phyloP scores from a whole-genome alignment of 1,284 basidiomycete species.

The Malassezia obtusa region DNA sequence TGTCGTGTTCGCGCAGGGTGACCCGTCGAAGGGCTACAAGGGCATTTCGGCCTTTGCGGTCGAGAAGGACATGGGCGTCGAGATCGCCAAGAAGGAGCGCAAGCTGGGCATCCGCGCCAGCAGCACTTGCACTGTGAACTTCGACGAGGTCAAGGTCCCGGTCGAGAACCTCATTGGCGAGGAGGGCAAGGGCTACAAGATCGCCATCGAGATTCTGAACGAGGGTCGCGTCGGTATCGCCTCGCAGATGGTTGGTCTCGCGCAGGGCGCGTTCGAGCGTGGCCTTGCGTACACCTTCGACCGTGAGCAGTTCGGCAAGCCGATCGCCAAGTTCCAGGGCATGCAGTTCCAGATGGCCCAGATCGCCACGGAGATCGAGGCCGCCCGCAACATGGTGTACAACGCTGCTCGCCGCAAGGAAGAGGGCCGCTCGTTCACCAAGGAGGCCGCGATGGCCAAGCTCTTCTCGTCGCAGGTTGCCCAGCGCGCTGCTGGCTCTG shows the following conservation, averaged over 20 bases:
- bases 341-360: conserved; percentile 87
- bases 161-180: conserved; percentile 87
- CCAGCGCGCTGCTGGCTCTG: conserved; percentile 71
- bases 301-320: conserved; percentile 84
- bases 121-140: conserved; percentile 91
- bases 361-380: conserved; percentile 78
- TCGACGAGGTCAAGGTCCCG: conserved; percentile 88
- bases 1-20: conserved; percentile 82
- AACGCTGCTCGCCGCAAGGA: conserved; percentile 90
- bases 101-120: conserved; percentile 94
- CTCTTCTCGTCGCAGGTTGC: conserved; percentile 81
- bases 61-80: conserved; percentile 89
- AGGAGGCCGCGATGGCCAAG: conserved; percentile 87
- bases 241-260: conserved; percentile 71
- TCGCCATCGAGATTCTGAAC: conserved; percentile 91
- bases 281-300: conserved; percentile 85
- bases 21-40: conserved; percentile 92
- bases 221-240: conserved; percentile 97
- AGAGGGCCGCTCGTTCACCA: conserved; percentile 80
- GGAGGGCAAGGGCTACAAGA: conserved; percentile 88
- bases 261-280: conserved; percentile 91
- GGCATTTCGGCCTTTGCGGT: conserved; percentile 96
- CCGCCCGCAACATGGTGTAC: conserved; percentile 85
- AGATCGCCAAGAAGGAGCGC: conserved; percentile 97
- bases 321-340: conserved; percentile 74